A percentile compares a stretch with the other conserved stretches of the same genome.
phyloP scores from a whole-genome alignment of 805 yeast species.

The Saccharomycopsis sp. region DNA sequence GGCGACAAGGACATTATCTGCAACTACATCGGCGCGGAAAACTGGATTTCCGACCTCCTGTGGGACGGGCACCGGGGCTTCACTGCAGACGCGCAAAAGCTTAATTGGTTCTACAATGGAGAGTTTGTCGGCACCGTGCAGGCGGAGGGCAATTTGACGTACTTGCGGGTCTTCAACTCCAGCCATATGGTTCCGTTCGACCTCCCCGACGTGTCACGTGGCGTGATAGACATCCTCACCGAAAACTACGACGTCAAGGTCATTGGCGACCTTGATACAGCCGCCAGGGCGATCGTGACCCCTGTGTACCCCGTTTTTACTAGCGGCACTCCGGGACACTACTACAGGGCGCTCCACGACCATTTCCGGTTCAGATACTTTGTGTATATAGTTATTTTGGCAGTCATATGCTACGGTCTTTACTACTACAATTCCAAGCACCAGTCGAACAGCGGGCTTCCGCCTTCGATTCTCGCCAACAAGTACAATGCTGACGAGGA shows the following conservation, averaged over 20 bases:
- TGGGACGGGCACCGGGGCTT: conserved; percentile 59
- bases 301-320: conserved; percentile 16
- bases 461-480: conserved; percentile 17
- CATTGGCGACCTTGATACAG: conserved; percentile 17
- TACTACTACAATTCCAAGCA: conserved; percentile 17
- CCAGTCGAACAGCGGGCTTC: neutral
- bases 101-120: conserved; percentile 41
- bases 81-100: conserved; percentile 26
- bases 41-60: conserved; percentile 49
- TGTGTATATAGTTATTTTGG: conserved; percentile 11
- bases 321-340: neutral
- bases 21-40: conserved; percentile 70
- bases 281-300: conserved; percentile 11
- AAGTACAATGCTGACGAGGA: conserved; percentile 1
- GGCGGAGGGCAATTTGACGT: conserved; percentile 55
- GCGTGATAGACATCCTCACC: conserved; percentile 45
- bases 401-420: conserved; percentile 14
- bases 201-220: conserved; percentile 49
- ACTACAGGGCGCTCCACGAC: neutral
- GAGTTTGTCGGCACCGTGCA: conserved; percentile 35
- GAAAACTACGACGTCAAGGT: conserved; percentile 28
- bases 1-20: conserved; percentile 90
- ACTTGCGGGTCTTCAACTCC: conserved; percentile 52
- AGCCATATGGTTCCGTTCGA: conserved; percentile 83
- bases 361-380: conserved; percentile 15